A percentile compares a stretch with the other conserved stretches of the same genome.
These are phyloP conservation scores for Setomelanomma holmii DNA, from an alignment of 2,329 filamentous ascomycete species.

Conservation along the genomic window DNA sequence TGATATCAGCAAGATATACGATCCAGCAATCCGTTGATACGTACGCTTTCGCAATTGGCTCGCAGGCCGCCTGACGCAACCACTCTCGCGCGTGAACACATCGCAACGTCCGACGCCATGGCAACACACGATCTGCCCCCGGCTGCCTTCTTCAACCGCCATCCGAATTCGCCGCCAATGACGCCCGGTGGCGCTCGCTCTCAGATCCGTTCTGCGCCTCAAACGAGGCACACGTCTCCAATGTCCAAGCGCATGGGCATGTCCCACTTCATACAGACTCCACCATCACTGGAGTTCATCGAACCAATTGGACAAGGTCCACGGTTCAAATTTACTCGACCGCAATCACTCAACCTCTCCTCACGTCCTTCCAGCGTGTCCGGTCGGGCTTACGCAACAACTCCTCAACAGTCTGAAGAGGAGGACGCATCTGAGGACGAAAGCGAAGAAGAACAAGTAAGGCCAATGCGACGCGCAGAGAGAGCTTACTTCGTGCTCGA, in stretches of 20 bases:
- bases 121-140: slow-evolving; percentile 39
- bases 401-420: slow-evolving; percentile 41
- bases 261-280: slow-evolving; percentile 41
- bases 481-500: slow-evolving; percentile 51
- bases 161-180: slow-evolving; percentile 48
- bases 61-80: slow-evolving; percentile 37
- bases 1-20: slow-evolving; percentile 29
- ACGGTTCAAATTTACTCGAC: slow-evolving; percentile 47
- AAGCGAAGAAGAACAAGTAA: slow-evolving; percentile 33
- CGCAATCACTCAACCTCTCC: slow-evolving; percentile 42
- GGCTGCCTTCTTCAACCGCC: slow-evolving; percentile 37
- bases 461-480: slow-evolving; percentile 32
- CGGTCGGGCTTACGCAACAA: slow-evolving; percentile 41
- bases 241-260: slow-evolving; percentile 43
- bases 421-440: slow-evolving; percentile 37
- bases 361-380: slow-evolving; percentile 49
- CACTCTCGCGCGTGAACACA: slow-evolving; percentile 33
- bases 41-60: slow-evolving; percentile 39
- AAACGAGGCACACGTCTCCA: slow-evolving; percentile 41
- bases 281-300: slow-evolving; percentile 45
- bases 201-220: slow-evolving; percentile 37
- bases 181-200: slow-evolving; percentile 41
- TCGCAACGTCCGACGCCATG: slow-evolving; percentile 35
- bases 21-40: slow-evolving; percentile 33
- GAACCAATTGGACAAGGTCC: slow-evolving; percentile 44